A percentile compares a stretch with the other conserved stretches of the same genome.
Conservation (phyloP, 768 basidiomycete species). For the Neoboletus brunneissimus region DNA sequence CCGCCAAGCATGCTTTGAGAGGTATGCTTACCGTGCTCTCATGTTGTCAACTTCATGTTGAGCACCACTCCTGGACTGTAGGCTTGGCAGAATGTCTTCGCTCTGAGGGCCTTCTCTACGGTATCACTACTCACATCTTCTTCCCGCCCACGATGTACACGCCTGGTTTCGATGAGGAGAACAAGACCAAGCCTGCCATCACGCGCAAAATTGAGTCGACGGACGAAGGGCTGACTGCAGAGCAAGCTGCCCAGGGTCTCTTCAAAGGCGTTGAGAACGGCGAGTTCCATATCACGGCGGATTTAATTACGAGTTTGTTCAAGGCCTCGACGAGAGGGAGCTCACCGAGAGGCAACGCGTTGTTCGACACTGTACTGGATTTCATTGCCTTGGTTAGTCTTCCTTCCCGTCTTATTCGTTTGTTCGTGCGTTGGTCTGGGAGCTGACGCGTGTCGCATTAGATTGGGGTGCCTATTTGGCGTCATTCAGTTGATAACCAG, state of each 20-base stretch:
- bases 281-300: conserved; percentile 71
- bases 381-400: conserved; percentile 44
- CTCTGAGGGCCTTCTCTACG: conserved; percentile 75
- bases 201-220: conserved; percentile 72
- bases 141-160: conserved; percentile 80
- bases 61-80: conserved; percentile 22
- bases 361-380: conserved; percentile 51
- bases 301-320: conserved; percentile 66
- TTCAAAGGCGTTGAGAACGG: conserved; percentile 69
- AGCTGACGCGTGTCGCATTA: conserved; percentile 18
- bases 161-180: conserved; percentile 74
- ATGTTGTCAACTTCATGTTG: neutral
- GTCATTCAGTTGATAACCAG: conserved; percentile 46
- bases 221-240: conserved; percentile 63
- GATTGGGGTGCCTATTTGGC: conserved; percentile 55
- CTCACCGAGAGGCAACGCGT: conserved; percentile 52
- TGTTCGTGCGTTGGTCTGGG: neutral
- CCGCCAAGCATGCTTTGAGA: conserved; percentile 82
- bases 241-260: conserved; percentile 57
- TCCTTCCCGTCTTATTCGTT: neutral
- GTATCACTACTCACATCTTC: conserved; percentile 74
- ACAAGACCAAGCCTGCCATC: conserved; percentile 72
- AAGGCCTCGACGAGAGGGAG: conserved; percentile 62
- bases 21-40: conserved; percentile 42
- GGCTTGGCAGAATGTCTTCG: conserved; percentile 83